Evolutionary conservation across 2,329 filamentous ascomycete genomes (phyloP), one percentile per base, ranked within the genome.

Genomic region (Cytospora leucostoma): DNA sequence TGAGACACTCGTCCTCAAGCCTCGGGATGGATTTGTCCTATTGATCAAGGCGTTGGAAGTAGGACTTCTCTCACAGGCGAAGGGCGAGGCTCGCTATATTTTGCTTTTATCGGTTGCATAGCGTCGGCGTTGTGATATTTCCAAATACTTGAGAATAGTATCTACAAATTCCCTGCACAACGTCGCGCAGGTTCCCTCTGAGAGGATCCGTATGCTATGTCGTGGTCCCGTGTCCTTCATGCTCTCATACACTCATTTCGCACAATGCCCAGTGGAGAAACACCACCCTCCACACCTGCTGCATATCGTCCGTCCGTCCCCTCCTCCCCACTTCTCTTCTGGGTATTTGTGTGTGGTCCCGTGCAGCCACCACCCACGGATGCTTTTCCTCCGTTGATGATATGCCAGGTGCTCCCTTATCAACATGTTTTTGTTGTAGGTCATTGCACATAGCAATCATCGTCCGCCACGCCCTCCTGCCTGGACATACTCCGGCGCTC

Each of bases 51-150:
- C 6, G 7, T 35, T 8, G 4, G 4, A 1, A 11, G 10, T 27
- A 13, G 1, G 7, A 37, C 19, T 19, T 34, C 11, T 10, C 27
- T 17, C 19, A 55, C 32, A 37, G 34, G 34, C 44, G 37, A 50
- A 34, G 19, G 44, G n/a, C 44, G 51, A 15, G n/a, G 19, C 15
- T 19, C 15, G 59, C 32, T n/a, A 49, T 69, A 71, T 50, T 68
- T 47, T 51, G 54, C 56, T 62, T 61, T 52, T 13, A 40, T 65
- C 68, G 19, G 19, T 62, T 72, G 75, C 77, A 79, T 80, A 79
- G 78, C 77, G 77, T 70, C 64, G 77, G 78, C 75, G 78, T 79
- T 75, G 66, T 69, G 67, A 60, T 61, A 59, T 55, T 57, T 63
- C 44, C 57, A 63, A 58, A 58, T 61, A 59, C 65, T 56, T 47